A percentile compares a stretch with the other conserved stretches of the same genome.
phyloP scores from a whole-genome alignment of 345 rosid genomes.

The Chamaenerion angustifolium region DNA sequence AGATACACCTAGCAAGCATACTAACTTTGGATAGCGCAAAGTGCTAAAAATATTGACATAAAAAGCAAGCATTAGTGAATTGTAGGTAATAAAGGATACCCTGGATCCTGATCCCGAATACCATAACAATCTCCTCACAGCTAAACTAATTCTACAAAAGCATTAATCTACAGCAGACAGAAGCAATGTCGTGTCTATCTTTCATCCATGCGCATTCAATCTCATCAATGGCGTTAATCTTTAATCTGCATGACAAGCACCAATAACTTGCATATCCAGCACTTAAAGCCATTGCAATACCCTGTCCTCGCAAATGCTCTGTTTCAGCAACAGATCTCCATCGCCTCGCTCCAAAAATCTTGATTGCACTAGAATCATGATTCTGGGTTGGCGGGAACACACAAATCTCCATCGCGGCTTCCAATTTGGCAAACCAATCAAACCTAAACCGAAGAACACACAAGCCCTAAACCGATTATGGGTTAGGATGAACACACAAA shows the following conservation, averaged over 20 bases:
- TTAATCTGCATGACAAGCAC: conserved; percentile 92
- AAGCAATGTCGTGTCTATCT: too few relatives aligned
- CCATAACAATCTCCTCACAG: too few relatives aligned
- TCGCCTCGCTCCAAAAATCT: conserved; percentile 36
- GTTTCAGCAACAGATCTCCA: conserved; percentile 56
- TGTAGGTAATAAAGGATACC: not conserved
- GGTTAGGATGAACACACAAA: too few relatives aligned
- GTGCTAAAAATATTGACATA: conserved; percentile 27
- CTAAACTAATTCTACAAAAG: too few relatives aligned
- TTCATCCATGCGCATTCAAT: conserved; percentile 29
- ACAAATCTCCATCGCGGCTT: too few relatives aligned
- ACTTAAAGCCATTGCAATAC: conserved; percentile 83
- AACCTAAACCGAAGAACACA: too few relatives aligned
- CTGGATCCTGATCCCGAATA: not conserved
- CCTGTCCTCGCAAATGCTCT: conserved; percentile 54
- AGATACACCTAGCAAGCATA: conserved; percentile 80
- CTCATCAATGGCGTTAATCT: conserved; percentile 87
- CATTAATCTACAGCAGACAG: too few relatives aligned
- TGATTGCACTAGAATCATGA: too few relatives aligned
- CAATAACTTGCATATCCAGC: conserved; percentile 79
- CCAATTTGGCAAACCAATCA: too few relatives aligned
- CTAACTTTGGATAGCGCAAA: conserved; percentile 87
- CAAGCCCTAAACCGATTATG: too few relatives aligned
- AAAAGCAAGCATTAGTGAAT: not conserved
- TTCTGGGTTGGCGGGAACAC: too few relatives aligned